These are phyloP conservation scores for Trichosanthes cucumerina DNA, from an alignment of 306 rosid species.

Conservation along the genomic window DNA sequence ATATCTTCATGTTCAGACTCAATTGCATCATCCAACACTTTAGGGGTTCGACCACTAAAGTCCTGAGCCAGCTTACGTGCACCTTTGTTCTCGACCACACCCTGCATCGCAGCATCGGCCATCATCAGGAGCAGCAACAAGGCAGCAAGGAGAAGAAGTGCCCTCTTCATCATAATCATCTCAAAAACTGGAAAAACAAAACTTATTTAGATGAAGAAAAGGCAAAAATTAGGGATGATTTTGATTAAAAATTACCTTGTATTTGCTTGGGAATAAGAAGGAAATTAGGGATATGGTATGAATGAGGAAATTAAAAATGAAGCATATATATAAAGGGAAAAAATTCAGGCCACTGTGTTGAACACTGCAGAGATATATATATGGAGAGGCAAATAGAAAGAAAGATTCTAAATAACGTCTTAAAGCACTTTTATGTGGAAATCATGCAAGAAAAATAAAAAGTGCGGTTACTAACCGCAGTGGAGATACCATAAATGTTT, in stretches of 20 bases:
- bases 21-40: background rate
- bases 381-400: background rate
- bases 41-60: background rate
- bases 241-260: background rate
- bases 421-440: background rate
- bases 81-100: background rate
- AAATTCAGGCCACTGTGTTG: background rate
- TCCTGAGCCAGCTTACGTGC: background rate
- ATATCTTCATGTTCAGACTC: background rate
- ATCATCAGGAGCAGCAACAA: background rate
- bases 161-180: background rate
- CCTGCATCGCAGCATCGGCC: background rate
- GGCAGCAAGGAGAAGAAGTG: background rate
- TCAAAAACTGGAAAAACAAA: background rate
- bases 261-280: background rate
- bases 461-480: slow-evolving; percentile 1
- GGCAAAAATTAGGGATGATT: background rate
- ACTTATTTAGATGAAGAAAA: background rate
- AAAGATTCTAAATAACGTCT: background rate
- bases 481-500: background rate
- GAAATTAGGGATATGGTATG: background rate
- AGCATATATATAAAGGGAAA: background rate
- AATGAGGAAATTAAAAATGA: background rate
- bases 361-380: background rate
- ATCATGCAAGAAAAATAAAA: background rate